A percentile compares a stretch with the other conserved stretches of the same genome.
Conservation (phyloP, 1,139 yeast species). For the Kluyveromyces sp. region DNA sequence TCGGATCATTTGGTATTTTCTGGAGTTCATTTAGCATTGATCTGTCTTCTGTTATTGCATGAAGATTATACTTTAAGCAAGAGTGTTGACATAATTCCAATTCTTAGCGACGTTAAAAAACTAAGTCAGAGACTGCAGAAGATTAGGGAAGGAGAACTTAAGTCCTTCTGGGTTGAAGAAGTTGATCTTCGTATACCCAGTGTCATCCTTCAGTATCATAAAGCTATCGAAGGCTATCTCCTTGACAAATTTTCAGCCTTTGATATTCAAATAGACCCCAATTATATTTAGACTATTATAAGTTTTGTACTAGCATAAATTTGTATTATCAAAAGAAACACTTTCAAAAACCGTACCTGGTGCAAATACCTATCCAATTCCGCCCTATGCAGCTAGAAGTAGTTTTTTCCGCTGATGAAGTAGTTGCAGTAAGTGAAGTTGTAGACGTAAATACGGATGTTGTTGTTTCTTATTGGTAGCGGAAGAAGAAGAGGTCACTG, state of each 20-base stretch:
- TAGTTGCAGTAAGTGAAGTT: constrained; percentile 16
- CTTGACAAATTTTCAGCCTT: constrained; percentile 14
- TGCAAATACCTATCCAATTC: constrained; percentile 32
- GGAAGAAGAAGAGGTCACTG: constrained; percentile 1
- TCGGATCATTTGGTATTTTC: constrained; percentile 19
- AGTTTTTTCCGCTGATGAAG: constrained; percentile 14
- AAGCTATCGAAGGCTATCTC: constrained; percentile 15
- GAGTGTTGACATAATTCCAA: background rate
- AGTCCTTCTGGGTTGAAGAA: constrained; percentile 22
- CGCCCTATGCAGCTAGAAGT: constrained; percentile 28
- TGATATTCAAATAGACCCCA: constrained; percentile 8
- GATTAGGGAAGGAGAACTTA: constrained; percentile 18
- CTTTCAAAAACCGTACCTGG: constrained; percentile 19
- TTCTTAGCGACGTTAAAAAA: constrained; percentile 13
- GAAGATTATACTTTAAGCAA: constrained; percentile 2
- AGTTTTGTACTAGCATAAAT: background rate
- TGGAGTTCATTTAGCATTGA: constrained; percentile 13
- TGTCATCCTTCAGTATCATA: constrained; percentile 19
- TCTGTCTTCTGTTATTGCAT: constrained; percentile 10
- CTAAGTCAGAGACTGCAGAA: constrained; percentile 15
- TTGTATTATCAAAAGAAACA: background rate
- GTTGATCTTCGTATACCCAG: constrained; percentile 20
- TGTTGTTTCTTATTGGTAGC: constrained; percentile 7
- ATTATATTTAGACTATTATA: constrained; percentile 1
- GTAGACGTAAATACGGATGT: constrained; percentile 14